Evolutionary conservation across 768 basidiomycete genomes (phyloP).

Genomic region (Fomitopsis serialis): DNA sequence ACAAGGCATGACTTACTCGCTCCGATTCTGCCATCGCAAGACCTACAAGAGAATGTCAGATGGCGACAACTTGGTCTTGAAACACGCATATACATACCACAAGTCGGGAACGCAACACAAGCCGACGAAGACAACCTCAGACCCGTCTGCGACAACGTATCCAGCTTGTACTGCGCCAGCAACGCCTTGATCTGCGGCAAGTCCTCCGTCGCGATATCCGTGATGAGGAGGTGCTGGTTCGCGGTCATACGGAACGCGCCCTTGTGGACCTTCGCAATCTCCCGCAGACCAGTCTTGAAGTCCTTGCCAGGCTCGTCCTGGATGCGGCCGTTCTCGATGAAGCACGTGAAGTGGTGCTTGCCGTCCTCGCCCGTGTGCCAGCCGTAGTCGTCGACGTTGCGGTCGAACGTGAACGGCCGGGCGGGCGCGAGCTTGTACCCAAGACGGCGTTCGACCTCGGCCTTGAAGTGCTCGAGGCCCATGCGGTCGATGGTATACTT

Average conservation of each 20-base stretch:
- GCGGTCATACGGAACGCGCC: constrained; percentile 90
- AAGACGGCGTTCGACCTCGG: constrained; percentile 84
- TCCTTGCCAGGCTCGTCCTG: constrained; percentile 86
- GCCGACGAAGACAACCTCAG: constrained; percentile 88
- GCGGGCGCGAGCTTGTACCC: constrained; percentile 74
- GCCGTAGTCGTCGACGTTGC: constrained; percentile 91
- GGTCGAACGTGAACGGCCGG: constrained; percentile 74
- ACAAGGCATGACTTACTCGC: constrained; percentile 31
- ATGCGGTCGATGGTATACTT: constrained; percentile 98
- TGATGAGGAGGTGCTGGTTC: constrained; percentile 90
- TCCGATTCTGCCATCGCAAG: constrained; percentile 80
- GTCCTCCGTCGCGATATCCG: constrained; percentile 74
- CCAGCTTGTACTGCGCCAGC: constrained; percentile 81
- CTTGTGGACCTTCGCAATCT: constrained; percentile 93
- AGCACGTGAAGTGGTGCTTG: constrained; percentile 85
- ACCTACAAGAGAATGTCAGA: constrained; percentile 26
- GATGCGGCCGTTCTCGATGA: constrained; percentile 98
- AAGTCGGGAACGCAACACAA: constrained; percentile 97
- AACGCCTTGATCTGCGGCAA: constrained; percentile 73
- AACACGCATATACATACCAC: constrained; percentile 39
- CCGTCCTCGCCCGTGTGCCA: constrained; percentile 89
- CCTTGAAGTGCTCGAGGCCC: constrained; percentile 83
- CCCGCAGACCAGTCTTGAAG: constrained; percentile 89
- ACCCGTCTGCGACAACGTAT: constrained; percentile 76
- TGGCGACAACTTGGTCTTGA: neutral